A percentile compares a stretch with the other conserved stretches of the same genome.
These are phyloP conservation scores for Talaromyces sp. DNA, from an alignment of 2,329 filamentous ascomycete genomes.

Conservation along the genomic window DNA sequence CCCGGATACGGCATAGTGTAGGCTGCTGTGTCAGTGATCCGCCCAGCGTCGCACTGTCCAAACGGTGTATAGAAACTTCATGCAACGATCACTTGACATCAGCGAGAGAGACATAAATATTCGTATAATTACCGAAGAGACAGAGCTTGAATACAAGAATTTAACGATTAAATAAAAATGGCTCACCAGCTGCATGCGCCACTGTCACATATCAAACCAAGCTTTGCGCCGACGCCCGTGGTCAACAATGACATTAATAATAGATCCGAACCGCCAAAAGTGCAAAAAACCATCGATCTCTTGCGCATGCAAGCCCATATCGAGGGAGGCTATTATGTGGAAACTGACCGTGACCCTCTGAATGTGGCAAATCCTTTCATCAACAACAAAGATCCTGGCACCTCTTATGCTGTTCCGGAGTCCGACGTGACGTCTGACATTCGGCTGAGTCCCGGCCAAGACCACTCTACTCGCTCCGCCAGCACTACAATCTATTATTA, in stretches of 20 bases:
- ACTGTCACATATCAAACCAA: slow-evolving; percentile 25
- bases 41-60: neutral
- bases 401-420: slow-evolving; percentile 10
- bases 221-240: slow-evolving; percentile 24
- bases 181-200: slow-evolving; percentile 19
- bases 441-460: slow-evolving; percentile 21
- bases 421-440: slow-evolving; percentile 16
- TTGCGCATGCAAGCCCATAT: slow-evolving; percentile 55
- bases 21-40: neutral
- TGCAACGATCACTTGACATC: neutral
- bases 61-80: neutral
- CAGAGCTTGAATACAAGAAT: neutral
- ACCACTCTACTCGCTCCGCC: slow-evolving; percentile 49
- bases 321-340: slow-evolving; percentile 63
- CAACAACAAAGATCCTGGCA: slow-evolving; percentile 18
- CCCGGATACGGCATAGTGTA: neutral
- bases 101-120: no score
- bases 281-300: slow-evolving; percentile 40
- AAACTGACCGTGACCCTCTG: slow-evolving; percentile 56
- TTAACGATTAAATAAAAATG: slow-evolving; percentile 3
- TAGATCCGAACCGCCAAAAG: slow-evolving; percentile 29
- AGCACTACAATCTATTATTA: slow-evolving; percentile 65
- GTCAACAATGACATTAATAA: slow-evolving; percentile 6
- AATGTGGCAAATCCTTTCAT: slow-evolving; percentile 56
- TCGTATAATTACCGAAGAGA: neutral